Evolutionary conservation across 2,329 filamentous ascomycete genomes (phyloP).

Genomic region (Lecanosticta acicola): DNA sequence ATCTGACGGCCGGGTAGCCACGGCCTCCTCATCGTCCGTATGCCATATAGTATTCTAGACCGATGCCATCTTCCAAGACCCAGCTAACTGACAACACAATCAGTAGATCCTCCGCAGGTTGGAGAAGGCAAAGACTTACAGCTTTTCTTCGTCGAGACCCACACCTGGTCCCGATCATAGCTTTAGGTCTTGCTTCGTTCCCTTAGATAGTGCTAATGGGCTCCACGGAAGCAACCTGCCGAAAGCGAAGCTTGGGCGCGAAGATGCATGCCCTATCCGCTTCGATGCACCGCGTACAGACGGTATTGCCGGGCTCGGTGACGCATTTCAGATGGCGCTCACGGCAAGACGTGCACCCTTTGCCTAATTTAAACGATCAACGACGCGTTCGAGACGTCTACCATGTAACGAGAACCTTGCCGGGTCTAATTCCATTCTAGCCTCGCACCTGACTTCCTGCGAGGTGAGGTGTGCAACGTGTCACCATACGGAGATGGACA

Average conservation of each 20-base stretch:
- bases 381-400: too few species aligned
- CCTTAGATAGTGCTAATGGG: constrained; percentile 5
- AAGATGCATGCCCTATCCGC: constrained; percentile 17
- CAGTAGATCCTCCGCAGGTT: neutral
- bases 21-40: constrained; percentile 12
- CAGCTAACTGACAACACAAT: constrained; percentile 11
- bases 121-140: constrained; percentile 5
- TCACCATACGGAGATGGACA: too few species aligned
- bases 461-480: too few species aligned
- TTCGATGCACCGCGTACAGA: constrained; percentile 20
- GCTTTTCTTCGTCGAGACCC: constrained; percentile 18
- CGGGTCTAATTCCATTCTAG: too few species aligned
- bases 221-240: constrained; percentile 19
- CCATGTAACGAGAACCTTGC: too few species aligned
- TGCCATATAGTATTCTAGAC: constrained; percentile 20
- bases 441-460: too few species aligned
- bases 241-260: constrained; percentile 20
- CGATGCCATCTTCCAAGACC: constrained; percentile 19
- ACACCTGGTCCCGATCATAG: constrained; percentile 16
- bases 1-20: neutral
- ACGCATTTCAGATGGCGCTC: constrained; percentile 22
- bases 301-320: constrained; percentile 11
- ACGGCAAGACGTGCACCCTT: constrained; percentile 23
- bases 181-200: constrained; percentile 10
- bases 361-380: constrained; percentile 23